Conservation (phyloP, 129 eudicot genomes). For the Escallonia herrerae region DNA sequence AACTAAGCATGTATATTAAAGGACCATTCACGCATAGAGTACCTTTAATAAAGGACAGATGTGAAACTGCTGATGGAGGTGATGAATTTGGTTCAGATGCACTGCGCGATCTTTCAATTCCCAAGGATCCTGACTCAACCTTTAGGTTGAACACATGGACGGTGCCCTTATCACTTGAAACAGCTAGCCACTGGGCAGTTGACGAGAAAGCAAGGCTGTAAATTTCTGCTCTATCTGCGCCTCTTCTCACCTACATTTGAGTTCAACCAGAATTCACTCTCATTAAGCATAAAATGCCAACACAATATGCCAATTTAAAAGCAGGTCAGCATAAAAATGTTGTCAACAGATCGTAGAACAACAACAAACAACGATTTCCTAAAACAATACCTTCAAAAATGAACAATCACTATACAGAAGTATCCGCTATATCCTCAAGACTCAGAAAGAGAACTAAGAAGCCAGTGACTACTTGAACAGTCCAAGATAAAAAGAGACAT, state of each 20-base stretch:
- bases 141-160: constrained; percentile 57
- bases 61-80: constrained; percentile 45
- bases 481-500: too few relatives aligned
- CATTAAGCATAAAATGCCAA: not conserved
- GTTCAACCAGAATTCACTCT: not conserved
- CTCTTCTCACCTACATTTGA: constrained; percentile 61
- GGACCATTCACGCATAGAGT: not conserved
- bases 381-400: not conserved
- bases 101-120: constrained; percentile 27
- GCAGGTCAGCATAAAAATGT: too few relatives aligned
- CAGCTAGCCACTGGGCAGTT: constrained; percentile 57
- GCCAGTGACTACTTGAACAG: not conserved
- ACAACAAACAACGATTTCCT: not conserved
- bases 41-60: constrained; percentile 68
- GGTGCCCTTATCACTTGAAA: constrained; percentile 68
- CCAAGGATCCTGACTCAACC: constrained; percentile 39
- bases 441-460: not conserved
- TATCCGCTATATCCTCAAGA: not conserved
- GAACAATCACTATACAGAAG: not conserved
- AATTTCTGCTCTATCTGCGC: constrained; percentile 66
- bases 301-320: not conserved
- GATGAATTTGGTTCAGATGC: constrained; percentile 30
- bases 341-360: not conserved
- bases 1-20: not conserved
- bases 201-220: constrained; percentile 68